These are phyloP conservation scores for Microdochium bolleyi DNA, from an alignment of 2,329 filamentous ascomycete species.

Conservation along the genomic window DNA sequence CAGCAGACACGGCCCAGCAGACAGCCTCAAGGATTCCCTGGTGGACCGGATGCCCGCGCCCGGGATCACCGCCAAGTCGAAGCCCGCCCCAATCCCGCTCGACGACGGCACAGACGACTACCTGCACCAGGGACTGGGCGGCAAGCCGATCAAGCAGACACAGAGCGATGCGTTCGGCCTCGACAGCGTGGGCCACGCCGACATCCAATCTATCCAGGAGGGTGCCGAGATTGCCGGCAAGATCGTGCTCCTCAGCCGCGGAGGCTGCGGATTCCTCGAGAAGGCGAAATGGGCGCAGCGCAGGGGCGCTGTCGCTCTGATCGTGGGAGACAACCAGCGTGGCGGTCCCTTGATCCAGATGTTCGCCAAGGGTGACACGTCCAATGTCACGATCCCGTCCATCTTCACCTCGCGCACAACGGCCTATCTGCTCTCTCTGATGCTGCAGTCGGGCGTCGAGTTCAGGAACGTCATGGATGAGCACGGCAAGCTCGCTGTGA, in stretches of 20 bases:
- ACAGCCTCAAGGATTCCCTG: slow-evolving; percentile 12
- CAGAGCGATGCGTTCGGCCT: slow-evolving; percentile 24
- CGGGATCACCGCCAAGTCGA: slow-evolving; percentile 17
- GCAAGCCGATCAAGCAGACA: slow-evolving; percentile 10
- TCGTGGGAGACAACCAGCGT: slow-evolving; percentile 88
- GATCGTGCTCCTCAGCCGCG: slow-evolving; percentile 82
- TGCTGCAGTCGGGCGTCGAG: slow-evolving; percentile 65
- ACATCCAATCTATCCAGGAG: slow-evolving; percentile 88
- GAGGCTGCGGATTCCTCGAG: slow-evolving; percentile 91
- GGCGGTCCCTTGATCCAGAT: slow-evolving; percentile 90
- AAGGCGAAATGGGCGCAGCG: slow-evolving; percentile 97
- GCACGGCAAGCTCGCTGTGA: slow-evolving; percentile 48
- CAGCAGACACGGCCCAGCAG: slow-evolving; percentile 3
- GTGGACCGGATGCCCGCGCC: slow-evolving; percentile 16
- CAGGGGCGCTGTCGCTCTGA: slow-evolving; percentile 78
- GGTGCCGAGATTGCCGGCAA: slow-evolving; percentile 89
- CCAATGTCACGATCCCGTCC: slow-evolving; percentile 88
- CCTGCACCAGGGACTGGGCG: slow-evolving; percentile 49
- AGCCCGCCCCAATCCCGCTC: slow-evolving; percentile 14
- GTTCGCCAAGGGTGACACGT: slow-evolving; percentile 96
- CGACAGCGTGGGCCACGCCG: slow-evolving; percentile 55
- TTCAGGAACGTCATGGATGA: slow-evolving; percentile 53
- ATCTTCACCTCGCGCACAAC: slow-evolving; percentile 94
- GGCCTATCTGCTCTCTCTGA: slow-evolving; percentile 81
- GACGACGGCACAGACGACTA: slow-evolving; percentile 83